A percentile compares a stretch with the other conserved stretches of the same genome.
Conservation (phyloP, 1,284 basidiomycete species). For the Ceratobasidium sp. region DNA sequence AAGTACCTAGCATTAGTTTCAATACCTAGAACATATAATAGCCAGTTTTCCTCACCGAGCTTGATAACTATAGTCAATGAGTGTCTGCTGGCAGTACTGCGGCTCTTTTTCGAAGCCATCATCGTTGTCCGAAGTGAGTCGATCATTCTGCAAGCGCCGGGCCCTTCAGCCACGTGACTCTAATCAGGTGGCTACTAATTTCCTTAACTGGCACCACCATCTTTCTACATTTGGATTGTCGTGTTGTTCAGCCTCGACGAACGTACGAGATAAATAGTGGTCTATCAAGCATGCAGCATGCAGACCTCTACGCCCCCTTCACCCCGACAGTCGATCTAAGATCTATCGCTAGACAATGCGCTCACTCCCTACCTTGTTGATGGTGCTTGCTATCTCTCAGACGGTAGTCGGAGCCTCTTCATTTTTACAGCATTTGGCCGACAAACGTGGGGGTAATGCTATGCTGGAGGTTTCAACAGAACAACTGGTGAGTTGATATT, state of each 20-base stretch:
- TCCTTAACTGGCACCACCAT: neutral
- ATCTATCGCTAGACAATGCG: neutral
- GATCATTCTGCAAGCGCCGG: neutral
- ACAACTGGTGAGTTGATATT: neutral
- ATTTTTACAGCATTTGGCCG: neutral
- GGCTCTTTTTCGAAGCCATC: constrained; percentile 35
- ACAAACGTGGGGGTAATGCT: neutral
- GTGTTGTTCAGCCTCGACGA: neutral
- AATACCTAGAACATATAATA: constrained; percentile 38
- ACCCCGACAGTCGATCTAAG: neutral
- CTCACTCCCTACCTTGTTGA: neutral
- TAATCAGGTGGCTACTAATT: constrained; percentile 1
- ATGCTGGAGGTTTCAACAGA: neutral
- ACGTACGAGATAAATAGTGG: neutral
- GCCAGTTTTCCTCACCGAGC: constrained; percentile 65
- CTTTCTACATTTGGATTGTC: neutral
- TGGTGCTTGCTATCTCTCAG: neutral
- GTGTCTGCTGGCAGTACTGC: constrained; percentile 14
- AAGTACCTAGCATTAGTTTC: constrained; percentile 70
- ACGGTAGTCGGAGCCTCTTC: neutral
- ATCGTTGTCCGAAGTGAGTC: constrained; percentile 34
- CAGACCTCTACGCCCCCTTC: neutral
- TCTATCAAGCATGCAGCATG: neutral
- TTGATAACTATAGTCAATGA: constrained; percentile 82
- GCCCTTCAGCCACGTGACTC: constrained; percentile 20